Conservation (phyloP, 352 stramenopile species). For the Pythium diclinum region DNA sequence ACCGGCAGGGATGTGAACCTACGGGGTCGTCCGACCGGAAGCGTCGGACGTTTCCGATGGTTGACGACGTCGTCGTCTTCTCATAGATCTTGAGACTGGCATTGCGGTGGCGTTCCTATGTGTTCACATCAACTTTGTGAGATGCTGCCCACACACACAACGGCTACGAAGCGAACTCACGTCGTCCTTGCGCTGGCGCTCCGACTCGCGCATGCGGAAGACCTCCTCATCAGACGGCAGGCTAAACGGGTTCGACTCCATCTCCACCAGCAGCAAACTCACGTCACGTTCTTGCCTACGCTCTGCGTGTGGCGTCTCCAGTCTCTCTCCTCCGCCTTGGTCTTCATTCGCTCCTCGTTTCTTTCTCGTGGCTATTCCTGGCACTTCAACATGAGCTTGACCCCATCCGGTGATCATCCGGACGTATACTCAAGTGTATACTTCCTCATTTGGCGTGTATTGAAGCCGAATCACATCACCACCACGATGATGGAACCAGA, state of each 20-base stretch:
- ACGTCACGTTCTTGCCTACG: not conserved
- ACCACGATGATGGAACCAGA: constrained; percentile 3
- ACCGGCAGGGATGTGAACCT: not conserved
- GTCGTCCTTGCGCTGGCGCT: constrained; percentile 85
- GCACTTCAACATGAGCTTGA: constrained; percentile 3
- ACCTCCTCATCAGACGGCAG: constrained; percentile 94
- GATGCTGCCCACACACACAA: not conserved
- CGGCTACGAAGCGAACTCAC: constrained; percentile 11
- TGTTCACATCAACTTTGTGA: not conserved
- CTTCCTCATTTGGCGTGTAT: no score
- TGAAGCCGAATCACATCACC: not conserved
- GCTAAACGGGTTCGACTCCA: constrained; percentile 87
- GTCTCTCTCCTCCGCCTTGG: not conserved
- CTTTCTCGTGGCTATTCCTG: not conserved
- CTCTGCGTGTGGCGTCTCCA: not conserved
- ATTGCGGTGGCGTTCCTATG: constrained; percentile 55
- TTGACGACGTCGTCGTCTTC: constrained; percentile 79
- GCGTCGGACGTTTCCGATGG: constrained; percentile 77
- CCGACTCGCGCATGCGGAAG: constrained; percentile 91
- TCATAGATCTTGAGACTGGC: constrained; percentile 87
- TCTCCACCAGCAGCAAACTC: not conserved
- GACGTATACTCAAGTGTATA: constrained; percentile 2
- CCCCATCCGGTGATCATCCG: not conserved
- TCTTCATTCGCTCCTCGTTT: not conserved
- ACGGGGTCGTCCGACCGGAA: constrained; percentile 69